Evolutionary conservation across 345 rosid species (phyloP).

Genomic region (Lumnitzera littorea): DNA sequence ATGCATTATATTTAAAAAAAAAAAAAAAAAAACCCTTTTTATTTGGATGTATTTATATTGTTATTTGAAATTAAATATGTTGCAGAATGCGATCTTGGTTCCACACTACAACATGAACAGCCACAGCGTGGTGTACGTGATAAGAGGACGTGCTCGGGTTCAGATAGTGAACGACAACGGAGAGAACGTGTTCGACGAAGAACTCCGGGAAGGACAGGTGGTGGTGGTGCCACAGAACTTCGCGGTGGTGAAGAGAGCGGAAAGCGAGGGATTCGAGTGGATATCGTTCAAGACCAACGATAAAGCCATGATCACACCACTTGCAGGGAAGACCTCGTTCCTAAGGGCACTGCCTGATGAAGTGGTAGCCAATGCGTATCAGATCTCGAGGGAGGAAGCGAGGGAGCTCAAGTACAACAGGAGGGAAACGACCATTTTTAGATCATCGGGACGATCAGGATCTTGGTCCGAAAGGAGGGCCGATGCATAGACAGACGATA

Average conservation of each 20-base stretch:
- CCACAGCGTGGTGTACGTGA: conserved; percentile 47
- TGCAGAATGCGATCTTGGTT: conserved; percentile 47
- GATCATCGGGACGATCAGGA: background rate
- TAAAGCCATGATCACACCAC: conserved; percentile 30
- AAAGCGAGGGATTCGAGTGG: conserved; percentile 52
- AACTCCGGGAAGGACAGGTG: conserved; percentile 44
- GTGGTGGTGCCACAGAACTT: conserved; percentile 61
- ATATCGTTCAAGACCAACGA: conserved; percentile 60
- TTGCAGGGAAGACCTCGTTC: conserved; percentile 49
- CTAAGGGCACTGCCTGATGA: conserved; percentile 46
- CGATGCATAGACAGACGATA: conserved; percentile 26
- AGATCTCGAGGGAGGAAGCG: conserved; percentile 47
- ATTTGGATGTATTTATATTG: background rate
- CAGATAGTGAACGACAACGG: conserved; percentile 65
- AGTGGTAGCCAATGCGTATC: conserved; percentile 43
- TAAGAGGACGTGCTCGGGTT: conserved; percentile 41
- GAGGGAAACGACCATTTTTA: conserved; percentile 31
- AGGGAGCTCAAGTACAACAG: conserved; percentile 39
- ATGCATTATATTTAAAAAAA: too few species aligned
- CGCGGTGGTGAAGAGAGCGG: conserved; percentile 40
- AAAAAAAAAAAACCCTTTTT: too few species aligned
- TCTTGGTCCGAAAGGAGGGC: conserved; percentile 29
- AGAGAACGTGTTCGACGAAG: conserved; percentile 36
- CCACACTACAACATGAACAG: conserved; percentile 70
- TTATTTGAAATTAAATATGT: background rate